phyloP scores from a whole-genome alignment of 1,284 basidiomycete genomes.

The Cryptococcus sp. region DNA sequence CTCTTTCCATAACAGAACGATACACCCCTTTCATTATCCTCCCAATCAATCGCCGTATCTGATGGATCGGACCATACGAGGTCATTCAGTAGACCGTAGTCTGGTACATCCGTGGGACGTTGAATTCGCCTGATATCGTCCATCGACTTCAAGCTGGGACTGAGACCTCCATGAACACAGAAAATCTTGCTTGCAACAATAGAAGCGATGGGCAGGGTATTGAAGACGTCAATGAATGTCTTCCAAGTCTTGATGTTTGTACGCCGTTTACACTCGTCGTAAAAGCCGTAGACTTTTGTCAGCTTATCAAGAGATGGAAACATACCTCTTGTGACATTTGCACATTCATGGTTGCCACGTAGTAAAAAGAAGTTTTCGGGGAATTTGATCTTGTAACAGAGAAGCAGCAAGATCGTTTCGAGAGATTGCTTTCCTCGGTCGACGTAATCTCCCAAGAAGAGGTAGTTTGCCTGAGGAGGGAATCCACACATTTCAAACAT shows the following conservation, averaged over 20 bases:
- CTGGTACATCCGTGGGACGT: constrained; percentile 99
- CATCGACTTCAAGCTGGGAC: constrained; percentile 96
- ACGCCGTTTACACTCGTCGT: constrained; percentile 99
- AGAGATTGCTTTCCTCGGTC: constrained; percentile 98
- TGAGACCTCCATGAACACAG: constrained; percentile 97
- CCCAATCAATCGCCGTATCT: constrained; percentile 97
- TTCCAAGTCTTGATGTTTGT: constrained; percentile 99
- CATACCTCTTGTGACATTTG: constrained; percentile 93
- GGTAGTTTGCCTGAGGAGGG: constrained; percentile 94
- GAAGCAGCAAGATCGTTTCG: constrained; percentile 91
- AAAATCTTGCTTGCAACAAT: constrained; percentile 99
- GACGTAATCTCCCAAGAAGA: constrained; percentile 98
- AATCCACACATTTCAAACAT: constrained; percentile 99
- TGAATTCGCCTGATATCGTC: constrained; percentile 98
- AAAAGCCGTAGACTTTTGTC: constrained; percentile 88
- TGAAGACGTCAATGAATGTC: constrained; percentile 99
- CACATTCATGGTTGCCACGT: constrained; percentile 98
- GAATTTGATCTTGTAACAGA: constrained; percentile 99
- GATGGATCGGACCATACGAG: constrained; percentile 98
- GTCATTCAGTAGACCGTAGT: constrained; percentile 96
- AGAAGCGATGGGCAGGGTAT: constrained; percentile 96
- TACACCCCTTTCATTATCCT: constrained; percentile 99
- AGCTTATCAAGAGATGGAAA: constrained; percentile 10
- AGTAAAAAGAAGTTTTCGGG: constrained; percentile 99
- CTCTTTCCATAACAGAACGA: constrained; percentile 99